These are phyloP conservation scores for Trichoderma sp. DNA, from an alignment of 2,329 filamentous ascomycete genomes.

Conservation along the genomic window DNA sequence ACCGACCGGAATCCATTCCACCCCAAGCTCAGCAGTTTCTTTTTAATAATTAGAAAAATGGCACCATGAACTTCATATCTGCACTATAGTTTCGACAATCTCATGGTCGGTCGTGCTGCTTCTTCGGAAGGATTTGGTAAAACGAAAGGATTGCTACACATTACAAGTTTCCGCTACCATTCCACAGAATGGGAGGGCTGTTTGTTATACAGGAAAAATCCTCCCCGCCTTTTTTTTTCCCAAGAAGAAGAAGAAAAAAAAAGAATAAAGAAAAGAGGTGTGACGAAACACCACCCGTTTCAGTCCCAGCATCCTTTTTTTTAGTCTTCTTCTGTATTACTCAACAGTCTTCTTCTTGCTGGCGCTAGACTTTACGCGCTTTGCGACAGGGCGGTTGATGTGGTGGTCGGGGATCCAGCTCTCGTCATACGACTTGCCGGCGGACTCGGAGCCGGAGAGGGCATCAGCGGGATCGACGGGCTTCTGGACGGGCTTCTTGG, in stretches of 20 bases:
- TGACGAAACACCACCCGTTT: background rate
- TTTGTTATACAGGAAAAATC: background rate
- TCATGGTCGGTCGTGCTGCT: background rate
- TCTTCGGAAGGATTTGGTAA: background rate
- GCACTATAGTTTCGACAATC: background rate
- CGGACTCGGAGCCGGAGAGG: slow-evolving; percentile 67
- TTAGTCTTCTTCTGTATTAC: slow-evolving; percentile 22
- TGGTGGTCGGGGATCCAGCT: slow-evolving; percentile 92
- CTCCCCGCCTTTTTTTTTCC: background rate
- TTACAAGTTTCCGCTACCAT: slow-evolving; percentile 2
- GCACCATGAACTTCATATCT: background rate
- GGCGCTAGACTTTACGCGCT: slow-evolving; percentile 60
- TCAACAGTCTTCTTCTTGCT: slow-evolving; percentile 40
- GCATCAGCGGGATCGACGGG: slow-evolving; percentile 55
- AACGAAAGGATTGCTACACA: slow-evolving; percentile 3
- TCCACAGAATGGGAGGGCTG: background rate
- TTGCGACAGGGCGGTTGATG: slow-evolving; percentile 77
- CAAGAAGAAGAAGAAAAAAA: background rate
- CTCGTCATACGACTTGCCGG: slow-evolving; percentile 78
- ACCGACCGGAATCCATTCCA: background rate
- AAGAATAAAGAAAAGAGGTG: background rate
- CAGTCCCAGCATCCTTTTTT: background rate
- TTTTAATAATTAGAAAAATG: background rate
- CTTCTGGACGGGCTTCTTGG: slow-evolving; percentile 64
- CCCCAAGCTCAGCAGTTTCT: background rate